phyloP scores from a whole-genome alignment of 768 basidiomycete species.

The Tulasnella sp. region DNA sequence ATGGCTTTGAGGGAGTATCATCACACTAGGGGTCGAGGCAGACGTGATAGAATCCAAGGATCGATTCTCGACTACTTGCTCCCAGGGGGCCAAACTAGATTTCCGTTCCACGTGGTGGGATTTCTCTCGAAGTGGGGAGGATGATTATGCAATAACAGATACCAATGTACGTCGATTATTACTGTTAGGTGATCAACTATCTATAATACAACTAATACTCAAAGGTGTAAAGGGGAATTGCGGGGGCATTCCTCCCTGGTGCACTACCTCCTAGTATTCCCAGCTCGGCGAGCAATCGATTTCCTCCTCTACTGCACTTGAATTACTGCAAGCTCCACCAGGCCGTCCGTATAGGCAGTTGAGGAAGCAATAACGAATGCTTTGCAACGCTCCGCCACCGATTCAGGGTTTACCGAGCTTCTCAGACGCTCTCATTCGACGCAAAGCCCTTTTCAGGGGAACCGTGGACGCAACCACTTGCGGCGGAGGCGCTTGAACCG shows the following conservation, averaged over 20 bases:
- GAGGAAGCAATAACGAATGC: constrained; percentile 52
- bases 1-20: constrained; percentile 23
- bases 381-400: constrained; percentile 43
- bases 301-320: constrained; percentile 18
- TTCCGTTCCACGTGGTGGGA: constrained; percentile 8
- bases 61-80: neutral
- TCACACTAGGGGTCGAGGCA: neutral
- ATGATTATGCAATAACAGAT: too few relatives aligned
- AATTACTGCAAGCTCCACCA: constrained; percentile 27
- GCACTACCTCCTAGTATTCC: too few relatives aligned
- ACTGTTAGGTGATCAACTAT: too few relatives aligned
- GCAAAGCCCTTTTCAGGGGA: constrained; percentile 21
- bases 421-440: constrained; percentile 17
- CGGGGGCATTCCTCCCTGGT: too few relatives aligned
- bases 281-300: too few relatives aligned
- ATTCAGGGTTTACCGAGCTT: constrained; percentile 4
- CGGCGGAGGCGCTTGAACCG: neutral
- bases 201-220: too few relatives aligned
- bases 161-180: too few relatives aligned
- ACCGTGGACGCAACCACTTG: constrained; percentile 26
- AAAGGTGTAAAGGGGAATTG: too few relatives aligned
- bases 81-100: neutral
- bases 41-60: constrained; percentile 5
- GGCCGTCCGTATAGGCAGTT: constrained; percentile 8
- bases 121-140: too few relatives aligned